These are phyloP conservation scores for Zychaea mexicana DNA, from an alignment of 371 early-diverging fungal genomes.

Conservation along the genomic window DNA sequence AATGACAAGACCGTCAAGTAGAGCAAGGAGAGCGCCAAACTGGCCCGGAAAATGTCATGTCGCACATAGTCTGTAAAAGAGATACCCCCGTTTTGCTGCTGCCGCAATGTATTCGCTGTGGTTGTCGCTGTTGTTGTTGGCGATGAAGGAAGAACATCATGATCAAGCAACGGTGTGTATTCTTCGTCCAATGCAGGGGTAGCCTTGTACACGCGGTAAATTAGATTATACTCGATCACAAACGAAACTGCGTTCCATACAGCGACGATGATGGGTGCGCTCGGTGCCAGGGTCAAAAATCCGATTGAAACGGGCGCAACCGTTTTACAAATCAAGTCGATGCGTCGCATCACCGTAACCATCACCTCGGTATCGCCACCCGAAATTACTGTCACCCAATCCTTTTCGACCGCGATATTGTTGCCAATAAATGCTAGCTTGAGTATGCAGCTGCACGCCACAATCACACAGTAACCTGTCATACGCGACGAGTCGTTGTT, in stretches of 20 bases:
- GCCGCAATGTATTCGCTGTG: background rate
- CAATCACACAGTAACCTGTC: background rate
- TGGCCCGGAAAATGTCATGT: background rate
- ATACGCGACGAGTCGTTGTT: background rate
- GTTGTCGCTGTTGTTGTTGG: background rate
- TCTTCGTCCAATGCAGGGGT: background rate
- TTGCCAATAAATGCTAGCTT: background rate
- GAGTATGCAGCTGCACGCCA: background rate
- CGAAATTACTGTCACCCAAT: background rate
- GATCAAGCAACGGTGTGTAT: background rate
- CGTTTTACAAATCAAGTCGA: conserved; percentile 3
- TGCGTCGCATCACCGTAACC: conserved; percentile 1
- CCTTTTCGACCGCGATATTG: background rate
- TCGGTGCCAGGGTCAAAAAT: background rate
- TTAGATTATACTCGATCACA: background rate
- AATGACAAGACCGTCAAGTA: conserved; percentile 1
- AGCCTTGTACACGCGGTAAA: background rate
- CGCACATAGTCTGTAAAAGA: background rate
- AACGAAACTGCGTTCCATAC: background rate
- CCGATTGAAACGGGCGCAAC: background rate
- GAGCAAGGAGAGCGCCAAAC: background rate
- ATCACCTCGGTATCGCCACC: background rate
- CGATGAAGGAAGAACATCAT: background rate
- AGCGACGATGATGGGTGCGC: background rate
- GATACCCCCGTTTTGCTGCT: background rate